phyloP scores from a whole-genome alignment of 1,139 yeast genomes.

The Debaryomyces singareniensis region DNA sequence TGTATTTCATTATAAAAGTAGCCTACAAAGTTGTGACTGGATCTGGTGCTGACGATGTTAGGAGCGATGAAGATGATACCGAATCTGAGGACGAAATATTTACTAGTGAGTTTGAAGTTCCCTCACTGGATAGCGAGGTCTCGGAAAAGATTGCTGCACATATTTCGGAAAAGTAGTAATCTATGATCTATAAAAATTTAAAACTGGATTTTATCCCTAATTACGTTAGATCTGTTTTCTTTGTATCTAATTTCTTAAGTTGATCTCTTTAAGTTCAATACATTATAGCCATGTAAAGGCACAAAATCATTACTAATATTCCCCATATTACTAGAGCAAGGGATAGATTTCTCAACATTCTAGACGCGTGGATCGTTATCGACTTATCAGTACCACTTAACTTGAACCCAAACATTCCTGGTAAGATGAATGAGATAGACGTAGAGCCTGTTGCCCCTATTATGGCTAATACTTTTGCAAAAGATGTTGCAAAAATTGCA shows the following conservation, averaged over 20 bases:
- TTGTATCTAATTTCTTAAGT: neutral
- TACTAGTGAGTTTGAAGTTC: too few species aligned
- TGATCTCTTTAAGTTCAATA: neutral
- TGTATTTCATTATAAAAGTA: slow-evolving; percentile 64
- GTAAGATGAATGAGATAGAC: slow-evolving; percentile 51
- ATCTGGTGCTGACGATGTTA: slow-evolving; percentile 71
- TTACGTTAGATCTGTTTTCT: too few species aligned
- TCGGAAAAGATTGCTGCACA: too few species aligned
- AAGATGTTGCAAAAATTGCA: slow-evolving; percentile 43
- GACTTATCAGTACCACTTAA: slow-evolving; percentile 28
- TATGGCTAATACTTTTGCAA: slow-evolving; percentile 49
- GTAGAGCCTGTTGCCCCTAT: slow-evolving; percentile 63
- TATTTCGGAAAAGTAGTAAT: too few species aligned
- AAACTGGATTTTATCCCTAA: too few species aligned
- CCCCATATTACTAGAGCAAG: slow-evolving; percentile 37
- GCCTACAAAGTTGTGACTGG: slow-evolving; percentile 68
- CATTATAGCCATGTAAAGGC: slow-evolving; percentile 26
- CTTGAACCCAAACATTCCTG: slow-evolving; percentile 54
- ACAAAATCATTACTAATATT: slow-evolving; percentile 32
- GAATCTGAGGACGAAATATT: slow-evolving; percentile 19
- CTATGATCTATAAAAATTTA: too few species aligned
- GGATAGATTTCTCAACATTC: slow-evolving; percentile 20
- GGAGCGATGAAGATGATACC: slow-evolving; percentile 56
- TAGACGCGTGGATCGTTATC: slow-evolving; percentile 19
- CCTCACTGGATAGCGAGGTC: too few species aligned